Evolutionary conservation across 2,329 filamentous ascomycete species (phyloP), one percentile per base, ranked within the genome.

Genomic region (Xylariaceae sp.): DNA sequence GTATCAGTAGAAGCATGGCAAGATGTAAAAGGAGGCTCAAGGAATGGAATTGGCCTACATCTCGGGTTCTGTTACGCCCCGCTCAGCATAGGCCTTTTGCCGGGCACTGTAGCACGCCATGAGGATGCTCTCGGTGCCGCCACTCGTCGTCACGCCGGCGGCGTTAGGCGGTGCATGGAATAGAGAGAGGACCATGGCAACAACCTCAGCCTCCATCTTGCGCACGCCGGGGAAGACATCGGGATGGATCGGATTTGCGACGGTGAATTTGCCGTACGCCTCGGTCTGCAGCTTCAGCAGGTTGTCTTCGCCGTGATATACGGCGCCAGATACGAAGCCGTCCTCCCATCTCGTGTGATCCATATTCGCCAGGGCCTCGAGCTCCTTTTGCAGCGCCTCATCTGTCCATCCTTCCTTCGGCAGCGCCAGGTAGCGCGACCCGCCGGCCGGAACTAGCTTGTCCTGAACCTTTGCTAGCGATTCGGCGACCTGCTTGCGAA

Each of bases 161-260:
- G 86, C 89, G 52, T 84, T 86, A n/a, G 84, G 76, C 2, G 94
- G 94, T 8, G 88, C 91, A 71, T 95, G 89, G 77, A 96, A 99
- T 70, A 99, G 76, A 42, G 83, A 81, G 57, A 95, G 76, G 29
- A 95, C 91, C 92, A 99, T 99, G 61, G 92, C 88, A 49, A 99
- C 94, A 57, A 99, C 78, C 75, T 99, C 94, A 42, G 94, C 92
- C 76, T 99, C 94, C 94, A 99, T 99, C 81, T 99, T 99, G 65
- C 94, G 80, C 49, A 99, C 92, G 26, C 92, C 94, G 15, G 94
- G 94, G 74, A 99, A 99, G 41, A 99, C 92, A 73, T 99, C 94
- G 6, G 94, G 94, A 71, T 99, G 94, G 63, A 99, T 94, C 2
- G 94, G 94, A 71, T 99, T 99, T 37, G 91, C 83, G 29, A 99